Percentiles rank a stretch among this genome's conserved stretches.
phyloP scores from a whole-genome alignment of 164 flowering plant species.

The Piper longum region DNA sequence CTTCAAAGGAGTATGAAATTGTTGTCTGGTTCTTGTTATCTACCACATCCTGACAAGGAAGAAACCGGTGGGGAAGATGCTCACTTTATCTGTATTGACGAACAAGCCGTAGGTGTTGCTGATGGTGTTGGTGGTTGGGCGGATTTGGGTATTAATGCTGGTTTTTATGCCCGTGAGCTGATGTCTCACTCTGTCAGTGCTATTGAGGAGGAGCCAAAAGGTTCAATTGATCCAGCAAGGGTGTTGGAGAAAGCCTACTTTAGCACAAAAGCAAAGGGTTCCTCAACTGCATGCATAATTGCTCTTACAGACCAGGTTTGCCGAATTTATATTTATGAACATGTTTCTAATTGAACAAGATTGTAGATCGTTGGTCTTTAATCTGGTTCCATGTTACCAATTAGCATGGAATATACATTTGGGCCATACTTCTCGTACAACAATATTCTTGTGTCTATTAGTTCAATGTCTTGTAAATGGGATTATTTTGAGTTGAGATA shows the following conservation, averaged over 20 bases:
- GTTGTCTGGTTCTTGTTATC: slow-evolving; percentile 3
- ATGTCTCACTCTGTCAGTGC: slow-evolving; percentile 81
- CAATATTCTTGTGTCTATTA: no score
- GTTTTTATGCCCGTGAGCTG: slow-evolving; percentile 72
- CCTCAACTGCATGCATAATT: slow-evolving; percentile 90
- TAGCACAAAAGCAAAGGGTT: slow-evolving; percentile 69
- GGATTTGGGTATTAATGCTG: slow-evolving; percentile 74
- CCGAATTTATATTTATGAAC: background rate
- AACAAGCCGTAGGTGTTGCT: slow-evolving; percentile 90
- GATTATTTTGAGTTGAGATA: no score
- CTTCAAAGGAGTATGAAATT: slow-evolving; percentile 42
- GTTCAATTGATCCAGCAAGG: slow-evolving; percentile 70
- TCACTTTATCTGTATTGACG: slow-evolving; percentile 70
- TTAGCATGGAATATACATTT: no score
- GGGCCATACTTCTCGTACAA: no score
- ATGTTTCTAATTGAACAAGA: no score
- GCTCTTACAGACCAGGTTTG: slow-evolving; percentile 88
- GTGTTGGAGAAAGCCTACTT: slow-evolving; percentile 87
- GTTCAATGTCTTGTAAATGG: no score
- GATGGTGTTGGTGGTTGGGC: slow-evolving; percentile 99
- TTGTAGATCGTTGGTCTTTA: background rate
- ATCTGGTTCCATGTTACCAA: no score
- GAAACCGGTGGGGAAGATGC: slow-evolving; percentile 98
- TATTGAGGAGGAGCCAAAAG: slow-evolving; percentile 69
- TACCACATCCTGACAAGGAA: slow-evolving; percentile 55